phyloP scores from a whole-genome alignment of 2,329 filamentous ascomycete genomes.

The Phyllosticta paracitricarpa region DNA sequence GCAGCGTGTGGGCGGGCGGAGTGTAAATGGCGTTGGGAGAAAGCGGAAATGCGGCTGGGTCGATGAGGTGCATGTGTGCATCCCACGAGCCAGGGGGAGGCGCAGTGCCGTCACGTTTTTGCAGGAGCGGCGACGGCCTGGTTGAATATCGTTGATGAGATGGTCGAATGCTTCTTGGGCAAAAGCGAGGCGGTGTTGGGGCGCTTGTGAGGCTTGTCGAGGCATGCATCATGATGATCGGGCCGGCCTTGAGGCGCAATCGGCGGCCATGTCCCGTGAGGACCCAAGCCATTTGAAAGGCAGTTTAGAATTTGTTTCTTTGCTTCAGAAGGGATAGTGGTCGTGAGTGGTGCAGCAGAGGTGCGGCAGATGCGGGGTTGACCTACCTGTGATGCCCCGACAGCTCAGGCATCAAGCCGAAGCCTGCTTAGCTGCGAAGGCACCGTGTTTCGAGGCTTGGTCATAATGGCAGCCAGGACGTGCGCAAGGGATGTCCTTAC shows the following conservation, averaged over 20 bases:
- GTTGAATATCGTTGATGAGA: neutral
- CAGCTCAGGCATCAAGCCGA: neutral
- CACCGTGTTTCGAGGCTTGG: neutral
- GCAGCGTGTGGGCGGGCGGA: constrained; percentile 40
- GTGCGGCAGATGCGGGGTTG: neutral
- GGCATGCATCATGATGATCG: neutral
- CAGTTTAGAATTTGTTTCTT: neutral
- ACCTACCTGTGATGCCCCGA: neutral
- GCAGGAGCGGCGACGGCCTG: neutral
- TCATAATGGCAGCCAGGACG: neutral
- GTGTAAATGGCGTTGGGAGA: constrained; percentile 41
- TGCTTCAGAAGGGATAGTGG: neutral
- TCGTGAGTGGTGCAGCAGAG: neutral
- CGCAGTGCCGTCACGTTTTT: neutral
- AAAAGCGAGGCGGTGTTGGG: neutral
- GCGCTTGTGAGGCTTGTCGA: neutral
- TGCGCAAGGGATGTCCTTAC: neutral
- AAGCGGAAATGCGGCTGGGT: constrained; percentile 42
- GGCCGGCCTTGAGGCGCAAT: neutral
- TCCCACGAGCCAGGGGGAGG: constrained; percentile 46
- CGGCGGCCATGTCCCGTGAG: neutral
- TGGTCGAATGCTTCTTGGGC: neutral
- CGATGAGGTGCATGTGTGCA: constrained; percentile 54
- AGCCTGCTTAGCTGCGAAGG: neutral
- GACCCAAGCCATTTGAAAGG: neutral